phyloP scores from a whole-genome alignment of 345 rosid genomes.

The Eucalyptus polyanthemos region DNA sequence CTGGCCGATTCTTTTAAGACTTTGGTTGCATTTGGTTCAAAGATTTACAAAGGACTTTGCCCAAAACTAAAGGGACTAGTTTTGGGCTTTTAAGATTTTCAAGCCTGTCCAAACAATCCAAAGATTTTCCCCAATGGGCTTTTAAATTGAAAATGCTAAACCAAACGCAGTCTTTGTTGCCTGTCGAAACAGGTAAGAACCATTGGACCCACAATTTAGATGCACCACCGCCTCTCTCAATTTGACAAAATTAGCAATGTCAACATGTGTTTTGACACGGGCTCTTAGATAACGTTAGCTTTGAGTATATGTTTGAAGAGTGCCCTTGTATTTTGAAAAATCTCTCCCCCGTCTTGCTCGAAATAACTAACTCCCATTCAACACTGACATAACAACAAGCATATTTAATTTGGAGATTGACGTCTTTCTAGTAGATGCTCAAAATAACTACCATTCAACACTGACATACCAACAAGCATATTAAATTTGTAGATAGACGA shows the following conservation, averaged over 20 bases:
- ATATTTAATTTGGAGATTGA: background rate
- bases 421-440: background rate
- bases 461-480: background rate
- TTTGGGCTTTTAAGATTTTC: too few species aligned
- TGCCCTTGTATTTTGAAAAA: background rate
- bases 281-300: background rate
- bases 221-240: background rate
- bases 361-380: background rate
- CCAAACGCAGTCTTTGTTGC: too few species aligned
- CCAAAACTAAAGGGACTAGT: too few species aligned
- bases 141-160: too few species aligned
- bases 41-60: too few species aligned
- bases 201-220: background rate
- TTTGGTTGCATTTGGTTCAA: too few species aligned
- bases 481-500: background rate
- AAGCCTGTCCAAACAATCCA: too few species aligned
- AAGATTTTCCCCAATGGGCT: too few species aligned
- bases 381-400: background rate
- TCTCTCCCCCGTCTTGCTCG: background rate
- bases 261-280: background rate
- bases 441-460: background rate
- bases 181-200: background rate
- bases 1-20: background rate
- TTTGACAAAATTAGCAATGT: background rate
- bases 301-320: background rate